A percentile compares a stretch with the other conserved stretches of the same genome.
Conservation (phyloP, 1,284 basidiomycete species). For the Apiotrichum gamsii region DNA sequence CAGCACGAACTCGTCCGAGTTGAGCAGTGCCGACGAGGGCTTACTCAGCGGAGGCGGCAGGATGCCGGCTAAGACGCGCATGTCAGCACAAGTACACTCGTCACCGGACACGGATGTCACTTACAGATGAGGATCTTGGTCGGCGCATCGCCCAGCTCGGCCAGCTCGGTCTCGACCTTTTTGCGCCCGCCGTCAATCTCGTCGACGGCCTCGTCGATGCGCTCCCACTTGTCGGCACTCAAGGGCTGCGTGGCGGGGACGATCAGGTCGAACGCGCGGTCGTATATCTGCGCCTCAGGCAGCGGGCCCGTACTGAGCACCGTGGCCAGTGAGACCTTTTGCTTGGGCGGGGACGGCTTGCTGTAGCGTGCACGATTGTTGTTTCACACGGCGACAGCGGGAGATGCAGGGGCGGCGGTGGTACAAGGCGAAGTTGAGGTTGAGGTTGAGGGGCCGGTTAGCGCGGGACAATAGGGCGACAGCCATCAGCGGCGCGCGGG, state of each 20-base stretch:
- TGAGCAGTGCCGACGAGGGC: slow-evolving; percentile 63
- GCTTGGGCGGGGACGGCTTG: not conserved
- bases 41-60: slow-evolving; percentile 76
- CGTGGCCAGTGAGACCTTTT: not conserved
- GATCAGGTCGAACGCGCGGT: slow-evolving; percentile 38
- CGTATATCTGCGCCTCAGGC: not conserved
- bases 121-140: slow-evolving; percentile 64
- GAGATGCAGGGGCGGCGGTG: not conserved
- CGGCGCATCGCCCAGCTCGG: slow-evolving; percentile 47
- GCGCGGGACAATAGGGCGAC: too few species aligned
- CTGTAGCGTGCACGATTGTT: too few species aligned
- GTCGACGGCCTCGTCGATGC: slow-evolving; percentile 64
- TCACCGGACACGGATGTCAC: too few species aligned
- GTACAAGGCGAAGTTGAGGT: too few species aligned
- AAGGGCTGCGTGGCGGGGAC: slow-evolving; percentile 30
- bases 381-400: too few species aligned
- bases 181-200: slow-evolving; percentile 29
- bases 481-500: too few species aligned
- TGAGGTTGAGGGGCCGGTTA: too few species aligned
- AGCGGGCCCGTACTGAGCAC: not conserved
- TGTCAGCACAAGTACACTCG: not conserved
- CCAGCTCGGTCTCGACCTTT: slow-evolving; percentile 10
- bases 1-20: slow-evolving; percentile 66
- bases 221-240: slow-evolving; percentile 59
- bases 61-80: slow-evolving; percentile 58